These are phyloP conservation scores for Solanum okadae DNA, from an alignment of 257 asterid species.

Conservation along the genomic window DNA sequence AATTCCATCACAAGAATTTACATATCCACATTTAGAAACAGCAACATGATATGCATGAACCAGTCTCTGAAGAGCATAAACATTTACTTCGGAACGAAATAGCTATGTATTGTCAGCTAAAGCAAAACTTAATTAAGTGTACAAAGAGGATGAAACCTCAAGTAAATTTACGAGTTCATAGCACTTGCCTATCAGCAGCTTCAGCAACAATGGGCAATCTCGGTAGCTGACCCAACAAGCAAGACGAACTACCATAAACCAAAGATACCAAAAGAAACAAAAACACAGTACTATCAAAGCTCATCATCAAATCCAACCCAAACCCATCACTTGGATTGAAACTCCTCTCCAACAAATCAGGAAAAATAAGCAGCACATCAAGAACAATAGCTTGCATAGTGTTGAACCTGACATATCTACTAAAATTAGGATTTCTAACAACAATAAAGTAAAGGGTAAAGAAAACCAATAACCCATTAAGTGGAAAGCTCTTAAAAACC, in stretches of 20 bases:
- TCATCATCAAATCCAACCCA: constrained; percentile 83
- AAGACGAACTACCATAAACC: constrained; percentile 75
- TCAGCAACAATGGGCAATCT: constrained; percentile 94
- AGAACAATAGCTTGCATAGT: constrained; percentile 99
- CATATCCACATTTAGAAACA: background rate
- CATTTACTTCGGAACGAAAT: background rate
- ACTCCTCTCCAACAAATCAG: constrained; percentile 82
- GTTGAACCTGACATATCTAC: constrained; percentile 87
- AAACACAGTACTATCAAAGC: constrained; percentile 92
- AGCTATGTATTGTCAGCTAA: background rate
- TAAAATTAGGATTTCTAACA: constrained; percentile 81
- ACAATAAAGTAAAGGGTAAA: constrained; percentile 80
- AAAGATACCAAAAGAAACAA: constrained; percentile 64
- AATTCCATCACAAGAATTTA: background rate
- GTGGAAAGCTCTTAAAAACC: constrained; percentile 86
- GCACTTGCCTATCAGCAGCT: constrained; percentile 98
- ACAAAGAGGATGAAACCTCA: background rate
- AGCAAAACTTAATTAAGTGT: background rate
- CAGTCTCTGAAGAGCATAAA: background rate
- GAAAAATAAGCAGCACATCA: constrained; percentile 85
- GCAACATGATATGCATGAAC: background rate
- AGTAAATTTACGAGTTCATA: constrained; percentile 8
- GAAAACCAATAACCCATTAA: constrained; percentile 71
- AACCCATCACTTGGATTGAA: constrained; percentile 77
- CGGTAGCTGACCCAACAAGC: constrained; percentile 76